Evolutionary conservation across 192 early-diverging fungal genomes (phyloP), one percentile per base, ranked within the genome.

Genomic region (Linderina pennispora): DNA sequence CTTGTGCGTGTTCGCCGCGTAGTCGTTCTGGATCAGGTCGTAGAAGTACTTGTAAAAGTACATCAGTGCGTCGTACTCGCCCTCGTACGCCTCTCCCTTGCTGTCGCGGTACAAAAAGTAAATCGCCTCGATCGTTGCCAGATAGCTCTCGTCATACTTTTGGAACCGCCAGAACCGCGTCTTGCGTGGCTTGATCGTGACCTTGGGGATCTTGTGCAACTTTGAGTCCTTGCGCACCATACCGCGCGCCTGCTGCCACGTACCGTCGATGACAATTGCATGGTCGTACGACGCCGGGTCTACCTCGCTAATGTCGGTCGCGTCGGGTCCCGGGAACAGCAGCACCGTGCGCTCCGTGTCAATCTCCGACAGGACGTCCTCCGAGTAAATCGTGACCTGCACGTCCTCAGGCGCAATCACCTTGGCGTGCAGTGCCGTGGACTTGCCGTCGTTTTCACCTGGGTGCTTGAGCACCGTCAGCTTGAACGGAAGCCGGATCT

Each of bases 151-250:
- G 16, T 79, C 80, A 23, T 80, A 72, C 36, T 76, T 73, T 62
- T 98, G 94, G 60, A 83, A 91, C 43, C 94, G 72, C 92, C 92
- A 98, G 57, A 95, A 98, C 42, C 84, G 55, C 5, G 94, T 97
- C 48, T 73, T 74, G 22, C 85, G 79, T 14, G 84, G 80, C 23
- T 55, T 77, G 20, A 89, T 80, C 2, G 86, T 83, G 6, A 89
- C 82, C 52, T 81, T 67, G 18, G 53, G 73, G 26, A 83, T 43
- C 5, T 46, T 53, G 19, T 48, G 40, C n/a, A 84, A 57, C 49
- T 55, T 49, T 1, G 63, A 53, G 23, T 60, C 68, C 55, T 66
- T 57, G 38, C 65, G 73, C 54, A 59, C 65, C 67, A 82, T 86
- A 19, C 51, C 65, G 37, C 65, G 80, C 5, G 90, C 89, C 43